Base-by-base conservation (phyloP, 805 yeast species). In the Saccharomyces mikatae region DNA sequence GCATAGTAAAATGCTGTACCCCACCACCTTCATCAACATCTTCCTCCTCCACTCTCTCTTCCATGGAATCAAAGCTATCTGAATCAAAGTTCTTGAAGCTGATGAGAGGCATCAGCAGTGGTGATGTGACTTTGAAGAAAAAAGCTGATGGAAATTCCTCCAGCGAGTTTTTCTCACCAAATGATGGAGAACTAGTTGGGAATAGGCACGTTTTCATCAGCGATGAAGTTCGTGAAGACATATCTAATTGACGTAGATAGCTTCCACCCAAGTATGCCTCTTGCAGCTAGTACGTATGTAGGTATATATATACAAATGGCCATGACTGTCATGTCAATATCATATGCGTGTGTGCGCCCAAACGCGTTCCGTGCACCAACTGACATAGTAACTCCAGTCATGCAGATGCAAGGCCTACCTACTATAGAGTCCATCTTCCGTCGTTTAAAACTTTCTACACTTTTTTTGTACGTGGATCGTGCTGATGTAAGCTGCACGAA, bases 31-130 rank as follows among this genome's bases (percentile, higher is more conserved):
- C 48, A n/a, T 50, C 60, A 3, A 49, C 62, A 2, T 36, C 24
- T 9, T 36, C 44, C 24, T 6, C 44, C 21, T 36, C 44, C 8
- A 36, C 44, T n/a, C 24, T 36, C 17, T 41, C 60, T 2, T 56
- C 60, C 1, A 51, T 54, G 26, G 54, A 53, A 14, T 51, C 63
- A 6, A 65, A 67, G 49, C 57, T 68, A 2, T 54, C 61, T 10
- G 58, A 60, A 2, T 67, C 71, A 2, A 67, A 67, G 52, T 68
- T 68, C 41, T 56, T 68, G 54, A 60, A 61, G 1, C 53, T 69
- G 26, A 63, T 69, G 69, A 61, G 63, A 52, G 61, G 58, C 21
- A 58, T 69, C 6, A 63, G 69, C 41, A 69, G 62, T 21, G 72
- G 71, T 3, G 62, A 58, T 1, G 67, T 68, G n/a, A 65, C 70